Evolutionary conservation across 163 green algal species (phyloP).

Genomic region (Botryococcus braunii): DNA sequence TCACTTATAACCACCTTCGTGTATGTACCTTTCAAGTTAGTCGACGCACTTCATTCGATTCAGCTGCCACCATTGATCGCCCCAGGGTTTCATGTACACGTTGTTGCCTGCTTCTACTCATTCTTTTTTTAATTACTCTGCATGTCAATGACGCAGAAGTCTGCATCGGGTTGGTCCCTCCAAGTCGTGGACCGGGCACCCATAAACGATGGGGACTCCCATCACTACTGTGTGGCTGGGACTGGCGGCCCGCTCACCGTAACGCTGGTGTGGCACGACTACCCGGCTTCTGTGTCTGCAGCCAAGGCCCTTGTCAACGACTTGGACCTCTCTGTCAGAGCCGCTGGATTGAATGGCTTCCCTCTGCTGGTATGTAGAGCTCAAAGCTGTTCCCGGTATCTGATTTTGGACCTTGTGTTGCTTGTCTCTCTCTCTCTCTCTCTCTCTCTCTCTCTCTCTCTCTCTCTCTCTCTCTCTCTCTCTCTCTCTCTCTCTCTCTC

Average conservation of each 20-base stretch:
- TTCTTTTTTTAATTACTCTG: no score
- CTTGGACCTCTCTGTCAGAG: conserved; percentile 66
- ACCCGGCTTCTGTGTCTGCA: conserved; percentile 18
- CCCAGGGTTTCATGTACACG: no score
- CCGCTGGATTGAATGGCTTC: conserved; percentile 51
- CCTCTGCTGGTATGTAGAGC: neutral
- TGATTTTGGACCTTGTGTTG: neutral
- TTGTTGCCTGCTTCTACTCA: no score
- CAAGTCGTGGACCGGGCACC: conserved; percentile 59
- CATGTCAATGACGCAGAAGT: no score
- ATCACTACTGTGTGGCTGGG: conserved; percentile 70
- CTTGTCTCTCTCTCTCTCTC: no score
- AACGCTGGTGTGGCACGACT: conserved; percentile 73
- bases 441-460: no score
- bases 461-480: no score
- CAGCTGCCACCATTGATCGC: no score
- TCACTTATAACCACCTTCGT: no score
- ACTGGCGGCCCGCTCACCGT: conserved; percentile 60
- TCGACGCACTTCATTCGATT: no score
- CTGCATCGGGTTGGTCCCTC: conserved; percentile 1
- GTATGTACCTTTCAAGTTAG: no score
- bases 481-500: no score
- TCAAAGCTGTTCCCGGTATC: neutral
- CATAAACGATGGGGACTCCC: conserved; percentile 30
- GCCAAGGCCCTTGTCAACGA: conserved; percentile 63